phyloP scores from a whole-genome alignment of 371 early-diverging fungal genomes.

The Haplosporangium sp. region DNA sequence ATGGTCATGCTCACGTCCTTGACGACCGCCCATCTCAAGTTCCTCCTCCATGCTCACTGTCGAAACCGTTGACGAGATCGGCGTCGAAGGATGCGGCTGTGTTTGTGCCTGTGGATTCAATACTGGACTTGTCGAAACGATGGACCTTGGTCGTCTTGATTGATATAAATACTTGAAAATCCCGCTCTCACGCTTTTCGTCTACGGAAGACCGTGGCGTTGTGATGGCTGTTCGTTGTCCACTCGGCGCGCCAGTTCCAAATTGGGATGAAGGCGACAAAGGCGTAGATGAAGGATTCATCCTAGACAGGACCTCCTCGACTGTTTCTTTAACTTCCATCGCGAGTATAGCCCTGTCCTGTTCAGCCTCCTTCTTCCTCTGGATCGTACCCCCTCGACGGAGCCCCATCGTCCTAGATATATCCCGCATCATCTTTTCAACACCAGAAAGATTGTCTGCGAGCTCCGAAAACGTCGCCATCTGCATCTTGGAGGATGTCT shows the following conservation, averaged over 20 bases:
- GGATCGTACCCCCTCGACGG: slow-evolving; percentile 43
- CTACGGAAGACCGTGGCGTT: slow-evolving; percentile 7
- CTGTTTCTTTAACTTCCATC: slow-evolving; percentile 42
- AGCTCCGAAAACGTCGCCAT: slow-evolving; percentile 52
- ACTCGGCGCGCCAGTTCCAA: background rate
- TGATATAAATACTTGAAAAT: slow-evolving; percentile 41
- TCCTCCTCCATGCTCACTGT: background rate
- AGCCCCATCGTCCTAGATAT: slow-evolving; percentile 49
- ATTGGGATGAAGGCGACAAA: background rate
- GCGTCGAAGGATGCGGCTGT: too few relatives aligned
- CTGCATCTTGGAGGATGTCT: slow-evolving; percentile 46
- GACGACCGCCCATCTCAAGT: background rate
- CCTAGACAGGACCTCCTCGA: slow-evolving; percentile 35
- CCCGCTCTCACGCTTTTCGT: slow-evolving; percentile 12
- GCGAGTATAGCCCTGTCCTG: slow-evolving; percentile 39
- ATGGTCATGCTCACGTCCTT: background rate
- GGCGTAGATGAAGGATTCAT: slow-evolving; percentile 4
- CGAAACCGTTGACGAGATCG: background rate
- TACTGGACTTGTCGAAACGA: slow-evolving; percentile 5
- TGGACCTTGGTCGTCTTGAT: slow-evolving; percentile 16
- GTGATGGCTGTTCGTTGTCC: background rate
- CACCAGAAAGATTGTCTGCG: slow-evolving; percentile 46
- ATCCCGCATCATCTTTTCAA: slow-evolving; percentile 53
- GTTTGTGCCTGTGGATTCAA: too few relatives aligned
- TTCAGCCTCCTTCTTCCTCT: slow-evolving; percentile 39